Evolutionary conservation across 306 rosid genomes (phyloP).

Genomic region (Ormosia emarginata): DNA sequence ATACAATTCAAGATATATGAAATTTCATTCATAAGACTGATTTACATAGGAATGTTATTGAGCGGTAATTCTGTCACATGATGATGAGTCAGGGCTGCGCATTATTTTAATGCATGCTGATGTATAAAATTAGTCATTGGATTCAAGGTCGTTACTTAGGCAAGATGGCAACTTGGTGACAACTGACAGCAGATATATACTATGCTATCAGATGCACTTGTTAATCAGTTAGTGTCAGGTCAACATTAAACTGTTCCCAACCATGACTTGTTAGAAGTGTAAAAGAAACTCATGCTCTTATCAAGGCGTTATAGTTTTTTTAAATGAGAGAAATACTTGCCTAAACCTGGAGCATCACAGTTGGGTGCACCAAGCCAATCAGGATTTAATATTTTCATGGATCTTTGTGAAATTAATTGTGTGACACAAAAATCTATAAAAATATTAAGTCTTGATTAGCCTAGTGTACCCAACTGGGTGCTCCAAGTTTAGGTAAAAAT

Average conservation of each 20-base stretch:
- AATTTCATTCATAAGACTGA: not conserved
- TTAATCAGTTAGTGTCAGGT: not conserved
- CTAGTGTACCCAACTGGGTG: too few species aligned
- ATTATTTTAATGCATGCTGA: not conserved
- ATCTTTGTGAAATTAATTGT: too few species aligned
- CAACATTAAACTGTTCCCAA: not conserved
- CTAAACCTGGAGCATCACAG: too few species aligned
- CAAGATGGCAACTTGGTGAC: not conserved
- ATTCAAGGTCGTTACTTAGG: not conserved
- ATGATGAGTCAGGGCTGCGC: not conserved
- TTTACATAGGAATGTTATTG: not conserved
- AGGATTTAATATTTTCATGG: too few species aligned
- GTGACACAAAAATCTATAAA: too few species aligned
- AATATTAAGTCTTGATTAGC: too few species aligned
- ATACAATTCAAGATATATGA: not conserved
- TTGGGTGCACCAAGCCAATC: too few species aligned
- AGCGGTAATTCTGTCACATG: not conserved
- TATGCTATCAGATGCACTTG: not conserved
- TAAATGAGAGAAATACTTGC: too few species aligned
- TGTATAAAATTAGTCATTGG: not conserved
- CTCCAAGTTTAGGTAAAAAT: too few species aligned
- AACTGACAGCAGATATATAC: not conserved
- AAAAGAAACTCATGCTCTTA: not conserved
- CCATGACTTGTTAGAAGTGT: not conserved
- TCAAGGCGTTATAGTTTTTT: not conserved